Evolutionary conservation across 1,284 basidiomycete species (phyloP).

Genomic region (Sanghuangporus baumii): DNA sequence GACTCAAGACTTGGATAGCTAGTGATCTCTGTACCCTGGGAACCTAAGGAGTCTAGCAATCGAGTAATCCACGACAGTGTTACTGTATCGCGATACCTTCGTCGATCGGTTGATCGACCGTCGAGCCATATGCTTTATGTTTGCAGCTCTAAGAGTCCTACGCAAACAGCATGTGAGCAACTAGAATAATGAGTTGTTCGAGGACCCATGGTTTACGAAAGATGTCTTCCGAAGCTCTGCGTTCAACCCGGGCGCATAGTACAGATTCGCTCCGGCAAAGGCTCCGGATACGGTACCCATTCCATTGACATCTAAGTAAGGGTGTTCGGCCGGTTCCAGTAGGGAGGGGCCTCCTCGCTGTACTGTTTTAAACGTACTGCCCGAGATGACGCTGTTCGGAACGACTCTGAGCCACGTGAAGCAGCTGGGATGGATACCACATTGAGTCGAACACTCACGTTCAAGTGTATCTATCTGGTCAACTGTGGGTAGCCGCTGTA

Average conservation of each 20-base stretch:
- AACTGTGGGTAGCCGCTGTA: too few species aligned
- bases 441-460: too few species aligned
- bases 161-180: too few species aligned
- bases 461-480: too few species aligned
- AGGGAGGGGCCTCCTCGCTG: too few species aligned
- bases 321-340: background rate
- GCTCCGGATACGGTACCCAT: background rate
- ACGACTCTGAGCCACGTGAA: too few species aligned
- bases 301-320: background rate
- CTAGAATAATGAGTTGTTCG: background rate
- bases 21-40: constrained; percentile 23
- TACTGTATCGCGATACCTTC: constrained; percentile 18
- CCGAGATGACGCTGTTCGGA: too few species aligned
- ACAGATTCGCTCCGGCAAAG: constrained; percentile 30
- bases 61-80: too few species aligned
- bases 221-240: constrained; percentile 23
- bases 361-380: too few species aligned
- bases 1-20: constrained; percentile 31
- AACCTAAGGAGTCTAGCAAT: background rate
- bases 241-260: constrained; percentile 29
- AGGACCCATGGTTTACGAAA: constrained; percentile 20
- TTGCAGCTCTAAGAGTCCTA: too few species aligned
- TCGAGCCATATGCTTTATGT: too few species aligned
- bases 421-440: too few species aligned
- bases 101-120: constrained; percentile 23